Evolutionary conservation across 108 stramenopile species (phyloP), one percentile per base, ranked within the genome.

Genomic region (Fragilariopsis cylindrus): DNA sequence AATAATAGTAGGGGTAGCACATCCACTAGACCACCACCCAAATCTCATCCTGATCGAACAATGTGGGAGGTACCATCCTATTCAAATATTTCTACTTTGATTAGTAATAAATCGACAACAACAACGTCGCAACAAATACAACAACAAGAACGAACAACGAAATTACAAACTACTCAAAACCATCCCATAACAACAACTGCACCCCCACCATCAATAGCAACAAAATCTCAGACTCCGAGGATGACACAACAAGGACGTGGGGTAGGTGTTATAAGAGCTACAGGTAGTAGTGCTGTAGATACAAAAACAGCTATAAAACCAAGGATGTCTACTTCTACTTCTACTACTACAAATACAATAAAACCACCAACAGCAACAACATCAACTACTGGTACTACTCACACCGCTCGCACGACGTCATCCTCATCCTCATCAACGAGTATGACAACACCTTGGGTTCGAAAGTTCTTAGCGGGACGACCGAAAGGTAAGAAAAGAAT

Each of bases 51-150:
- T 44, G 62, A 63, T 16, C 62, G 62, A 21, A 63, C 62, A 42
- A 45, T n/a, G 15, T 63, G 62, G 62, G 62, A 63, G 62, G 62
- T 63, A 3, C 62, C 62, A 4, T 63, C 62, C 8, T 63, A 63
- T 45, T 63, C 62, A 9, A 63, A 63, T n/a, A 63, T 63, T 9
- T 63, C 62, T 30, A 63, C 62, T 44, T 47, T 63, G 62, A 63
- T 63, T 1, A 63, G 5, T 42, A 44, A 62, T 30, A 30, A 40
- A 62, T 9, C 30, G 18, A 62, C 6, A 62, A 9, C 39, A 62
- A 9, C 39, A 62, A 5, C 5, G 3, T 6, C 7, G 19, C 57
- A 15, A 15, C 56, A 16, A 57, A 21, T 4, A 30, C 58, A 41
- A n/a, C n/a, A 6, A n/a, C 41, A 40, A 39, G 1, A 62, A 62